A percentile compares a stretch with the other conserved stretches of the same genome.
Evolutionary conservation across 306 rosid genomes (phyloP).

Genomic region (Heteromeles arbutifolia): DNA sequence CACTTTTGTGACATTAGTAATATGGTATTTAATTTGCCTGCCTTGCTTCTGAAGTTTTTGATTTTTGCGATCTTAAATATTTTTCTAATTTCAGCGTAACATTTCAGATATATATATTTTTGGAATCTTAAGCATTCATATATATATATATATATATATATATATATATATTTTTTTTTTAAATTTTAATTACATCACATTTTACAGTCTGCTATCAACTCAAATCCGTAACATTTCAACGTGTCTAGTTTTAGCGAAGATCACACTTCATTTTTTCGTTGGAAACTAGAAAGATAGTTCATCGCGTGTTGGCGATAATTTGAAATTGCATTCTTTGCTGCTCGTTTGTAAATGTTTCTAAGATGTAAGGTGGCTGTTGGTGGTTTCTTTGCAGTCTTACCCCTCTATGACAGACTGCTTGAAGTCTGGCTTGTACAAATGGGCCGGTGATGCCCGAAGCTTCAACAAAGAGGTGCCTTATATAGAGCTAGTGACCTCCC

Average conservation of each 20-base stretch:
- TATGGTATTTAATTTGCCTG: background rate
- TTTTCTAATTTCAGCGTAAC: background rate
- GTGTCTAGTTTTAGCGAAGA: background rate
- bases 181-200: background rate
- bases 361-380: background rate
- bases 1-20: background rate
- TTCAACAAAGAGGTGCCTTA: slow-evolving; percentile 50
- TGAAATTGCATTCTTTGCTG: background rate
- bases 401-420: slow-evolving; percentile 61
- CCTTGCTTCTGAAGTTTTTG: background rate
- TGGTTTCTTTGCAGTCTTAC: slow-evolving; percentile 54
- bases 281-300: background rate
- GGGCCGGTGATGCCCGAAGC: slow-evolving; percentile 72
- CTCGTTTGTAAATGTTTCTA: background rate
- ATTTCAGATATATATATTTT: too few species aligned
- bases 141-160: too few species aligned
- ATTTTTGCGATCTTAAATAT: background rate
- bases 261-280: background rate
- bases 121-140: too few species aligned
- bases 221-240: background rate
- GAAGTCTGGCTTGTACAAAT: slow-evolving; percentile 79
- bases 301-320: background rate
- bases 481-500: slow-evolving; percentile 83
- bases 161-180: background rate
- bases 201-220: background rate